A percentile compares a stretch with the other conserved stretches of the same genome.
phyloP scores from a whole-genome alignment of 2,329 filamentous ascomycete species.

The Colletotrichum chlorophyti region DNA sequence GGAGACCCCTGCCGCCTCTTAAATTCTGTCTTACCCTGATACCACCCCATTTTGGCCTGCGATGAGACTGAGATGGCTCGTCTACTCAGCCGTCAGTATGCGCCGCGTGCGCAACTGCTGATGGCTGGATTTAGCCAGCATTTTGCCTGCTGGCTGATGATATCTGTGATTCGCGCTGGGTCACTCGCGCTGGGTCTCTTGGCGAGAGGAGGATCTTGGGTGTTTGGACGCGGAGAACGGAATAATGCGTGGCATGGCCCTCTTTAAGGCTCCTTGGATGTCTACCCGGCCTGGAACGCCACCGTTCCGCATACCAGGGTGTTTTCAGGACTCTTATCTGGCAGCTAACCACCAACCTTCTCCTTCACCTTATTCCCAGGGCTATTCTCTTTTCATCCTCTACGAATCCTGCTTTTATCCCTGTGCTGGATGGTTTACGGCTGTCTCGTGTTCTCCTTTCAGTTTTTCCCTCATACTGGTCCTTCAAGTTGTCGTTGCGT shows the following conservation, averaged over 20 bases:
- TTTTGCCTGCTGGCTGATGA: slow-evolving; percentile 43
- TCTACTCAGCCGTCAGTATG: slow-evolving; percentile 10
- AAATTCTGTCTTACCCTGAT: slow-evolving; percentile 49
- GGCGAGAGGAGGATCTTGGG: slow-evolving; percentile 42
- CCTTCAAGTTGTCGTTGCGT: slow-evolving; percentile 26
- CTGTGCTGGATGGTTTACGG: slow-evolving; percentile 30
- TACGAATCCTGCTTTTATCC: slow-evolving; percentile 23
- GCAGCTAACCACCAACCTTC: slow-evolving; percentile 26
- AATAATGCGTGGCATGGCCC: slow-evolving; percentile 46
- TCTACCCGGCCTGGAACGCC: slow-evolving; percentile 14
- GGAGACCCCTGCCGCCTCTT: slow-evolving; percentile 58
- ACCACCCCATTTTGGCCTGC: slow-evolving; percentile 45
- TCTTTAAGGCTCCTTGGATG: slow-evolving; percentile 23
- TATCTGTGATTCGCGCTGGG: slow-evolving; percentile 31
- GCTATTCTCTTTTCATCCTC: slow-evolving; percentile 21
- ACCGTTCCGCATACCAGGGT: background rate
- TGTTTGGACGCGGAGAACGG: slow-evolving; percentile 45
- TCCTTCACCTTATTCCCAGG: slow-evolving; percentile 18
- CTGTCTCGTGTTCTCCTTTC: slow-evolving; percentile 30
- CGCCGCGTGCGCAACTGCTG: slow-evolving; percentile 10
- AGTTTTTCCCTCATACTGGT: slow-evolving; percentile 29
- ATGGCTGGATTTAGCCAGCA: slow-evolving; percentile 27
- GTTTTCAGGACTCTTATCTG: slow-evolving; percentile 15
- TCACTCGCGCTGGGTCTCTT: slow-evolving; percentile 32
- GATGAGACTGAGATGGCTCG: slow-evolving; percentile 41